Percentiles rank a stretch among this genome's conserved stretches.
Evolutionary conservation across 1,284 basidiomycete genomes (phyloP).

Genomic region (Apiotrichum montevideense): DNA sequence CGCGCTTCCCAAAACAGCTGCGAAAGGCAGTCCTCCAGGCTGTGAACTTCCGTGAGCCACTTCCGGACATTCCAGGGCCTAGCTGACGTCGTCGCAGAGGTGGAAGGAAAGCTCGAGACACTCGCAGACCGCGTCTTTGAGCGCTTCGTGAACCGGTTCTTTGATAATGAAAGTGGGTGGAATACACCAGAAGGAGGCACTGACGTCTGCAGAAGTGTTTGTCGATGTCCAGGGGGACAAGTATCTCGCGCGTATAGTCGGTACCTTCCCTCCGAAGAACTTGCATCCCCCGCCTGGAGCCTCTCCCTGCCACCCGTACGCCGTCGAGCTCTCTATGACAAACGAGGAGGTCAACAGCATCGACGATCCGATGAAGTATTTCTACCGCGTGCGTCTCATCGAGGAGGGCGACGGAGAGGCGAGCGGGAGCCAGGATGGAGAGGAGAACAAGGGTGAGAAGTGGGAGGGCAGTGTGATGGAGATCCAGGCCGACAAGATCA

Average conservation of each 20-base stretch:
- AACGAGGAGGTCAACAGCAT: constrained; percentile 62
- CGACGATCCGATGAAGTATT: constrained; percentile 78
- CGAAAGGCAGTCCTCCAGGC: constrained; percentile 84
- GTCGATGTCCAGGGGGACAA: constrained; percentile 77
- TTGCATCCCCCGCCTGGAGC: constrained; percentile 50
- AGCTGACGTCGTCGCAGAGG: constrained; percentile 55
- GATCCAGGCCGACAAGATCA: constrained; percentile 69
- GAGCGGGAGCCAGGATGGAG: constrained; percentile 29
- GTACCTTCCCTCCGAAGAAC: constrained; percentile 42
- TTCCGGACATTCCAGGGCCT: neutral
- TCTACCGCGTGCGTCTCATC: constrained; percentile 76
- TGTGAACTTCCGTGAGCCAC: constrained; percentile 86
- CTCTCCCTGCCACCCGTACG: constrained; percentile 51
- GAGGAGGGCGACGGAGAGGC: constrained; percentile 28
- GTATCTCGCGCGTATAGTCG: constrained; percentile 50
- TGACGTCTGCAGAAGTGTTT: constrained; percentile 58
- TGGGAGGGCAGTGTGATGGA: constrained; percentile 64
- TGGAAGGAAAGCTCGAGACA: constrained; percentile 89
- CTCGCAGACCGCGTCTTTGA: constrained; percentile 91
- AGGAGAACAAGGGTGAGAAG: constrained; percentile 42
- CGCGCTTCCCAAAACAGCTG: constrained; percentile 83
- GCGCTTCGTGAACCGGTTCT: constrained; percentile 92
- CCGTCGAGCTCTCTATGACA: constrained; percentile 69
- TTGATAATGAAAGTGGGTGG: constrained; percentile 74
- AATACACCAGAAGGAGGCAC: too few relatives aligned